These are phyloP conservation scores for Nyssa sinensis DNA, from an alignment of 148 eudicot genomes.

Conservation along the genomic window DNA sequence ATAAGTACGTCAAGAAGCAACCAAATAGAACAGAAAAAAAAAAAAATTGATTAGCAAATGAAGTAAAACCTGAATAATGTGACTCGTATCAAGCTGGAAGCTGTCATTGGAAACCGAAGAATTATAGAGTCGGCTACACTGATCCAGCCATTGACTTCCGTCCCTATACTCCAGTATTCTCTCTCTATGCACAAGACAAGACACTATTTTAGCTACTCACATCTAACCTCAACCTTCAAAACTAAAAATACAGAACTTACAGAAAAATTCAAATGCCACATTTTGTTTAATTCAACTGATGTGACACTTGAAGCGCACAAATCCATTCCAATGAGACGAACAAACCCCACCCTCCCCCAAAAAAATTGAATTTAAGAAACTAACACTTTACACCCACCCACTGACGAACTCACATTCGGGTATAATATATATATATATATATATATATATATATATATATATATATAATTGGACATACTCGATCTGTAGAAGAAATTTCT, in stretches of 20 bases:
- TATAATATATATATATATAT: too few species aligned
- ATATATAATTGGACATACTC: slow-evolving; percentile 41
- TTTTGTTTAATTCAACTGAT: not conserved
- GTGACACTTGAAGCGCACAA: not conserved
- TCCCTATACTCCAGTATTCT: slow-evolving; percentile 81
- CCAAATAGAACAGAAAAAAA: not conserved
- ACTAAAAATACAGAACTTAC: not conserved
- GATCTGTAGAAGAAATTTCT: slow-evolving; percentile 69
- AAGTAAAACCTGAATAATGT: slow-evolving; percentile 63
- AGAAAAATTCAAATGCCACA: not conserved
- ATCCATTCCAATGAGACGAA: not conserved
- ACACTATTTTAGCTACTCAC: slow-evolving; percentile 7
- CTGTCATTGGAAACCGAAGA: slow-evolving; percentile 67
- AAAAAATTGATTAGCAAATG: not conserved
- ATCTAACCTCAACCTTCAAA: not conserved
- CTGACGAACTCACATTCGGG: too few species aligned
- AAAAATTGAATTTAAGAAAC: not conserved
- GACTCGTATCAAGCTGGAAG: slow-evolving; percentile 81
- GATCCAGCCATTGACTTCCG: slow-evolving; percentile 87
- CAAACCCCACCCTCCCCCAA: not conserved
- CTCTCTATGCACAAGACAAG: slow-evolving; percentile 54
- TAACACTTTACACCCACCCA: not conserved
- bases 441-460: not conserved
- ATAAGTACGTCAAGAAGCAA: not conserved
- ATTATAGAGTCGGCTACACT: slow-evolving; percentile 87